Evolutionary conservation across 495 filamentous ascomycete species (phyloP), one percentile per base, ranked within the genome.

Genomic region (Astrothelium subdiscretum): DNA sequence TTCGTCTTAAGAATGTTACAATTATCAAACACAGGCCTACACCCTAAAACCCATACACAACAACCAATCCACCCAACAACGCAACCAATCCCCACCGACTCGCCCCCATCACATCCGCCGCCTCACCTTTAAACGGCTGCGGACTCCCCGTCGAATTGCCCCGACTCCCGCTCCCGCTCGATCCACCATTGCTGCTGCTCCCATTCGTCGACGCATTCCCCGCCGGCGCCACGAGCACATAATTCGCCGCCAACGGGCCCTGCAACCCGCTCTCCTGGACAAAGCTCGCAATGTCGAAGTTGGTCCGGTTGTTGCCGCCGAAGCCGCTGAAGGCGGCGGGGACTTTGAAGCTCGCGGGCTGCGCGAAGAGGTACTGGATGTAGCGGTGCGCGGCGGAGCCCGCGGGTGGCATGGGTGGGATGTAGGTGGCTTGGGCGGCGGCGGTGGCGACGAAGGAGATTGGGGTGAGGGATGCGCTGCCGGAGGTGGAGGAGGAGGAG

Each of bases 331-430:
- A 64, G 22, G 35, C 62, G 22, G 35, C 38, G 2, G 62, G 62
- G 2, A 64, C 27, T 2, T 24, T 15, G 32, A 64, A 64, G 54
- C 12, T 31, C 38, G 20, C n/a, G 18, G 62, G 62, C 42, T 64
- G 62, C 13, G 44, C 3, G 18, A 44, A 61, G 13, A 57, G 26
- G 59, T 61, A 64, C 13, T 32, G 38, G 58, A 61, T 61, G 62
- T 64, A 64, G 35, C 62, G 32, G 40, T 64, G 62, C 12, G 62
- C 38, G 40, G 27, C 11, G 8, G 62, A 64, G 43, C n/a, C 32
- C 40, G 58, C n/a, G 15, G 62, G 62, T 26, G 62, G 62, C 62
- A 31, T 27, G 3, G 62, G 62, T 13, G 18, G 59, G 15, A 59
- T 32, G 51, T 64, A 64, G 35, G 38, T 12, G 1, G 40, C 62